Conservation (phyloP, 2,329 filamentous ascomycete genomes). For the Cladosporium sp. region DNA sequence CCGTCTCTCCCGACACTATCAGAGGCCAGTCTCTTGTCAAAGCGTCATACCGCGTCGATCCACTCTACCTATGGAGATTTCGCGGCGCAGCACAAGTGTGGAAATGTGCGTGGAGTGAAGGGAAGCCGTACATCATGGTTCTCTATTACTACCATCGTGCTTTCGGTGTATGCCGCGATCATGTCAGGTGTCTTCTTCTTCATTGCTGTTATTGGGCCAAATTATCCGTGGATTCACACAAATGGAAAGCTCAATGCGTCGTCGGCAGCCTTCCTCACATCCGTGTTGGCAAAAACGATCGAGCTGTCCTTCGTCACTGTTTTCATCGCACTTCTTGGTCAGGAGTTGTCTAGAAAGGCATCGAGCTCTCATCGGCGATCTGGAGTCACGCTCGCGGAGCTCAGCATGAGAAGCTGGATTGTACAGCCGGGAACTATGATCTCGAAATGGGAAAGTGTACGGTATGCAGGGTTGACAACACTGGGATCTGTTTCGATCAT, state of each 20-base stretch:
- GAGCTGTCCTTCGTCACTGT: conserved; percentile 75
- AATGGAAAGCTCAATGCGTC: conserved; percentile 52
- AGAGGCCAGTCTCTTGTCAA: conserved; percentile 1
- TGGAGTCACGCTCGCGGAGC: conserved; percentile 69
- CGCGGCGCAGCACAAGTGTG: conserved; percentile 6
- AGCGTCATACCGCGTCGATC: neutral
- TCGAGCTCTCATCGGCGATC: conserved; percentile 47
- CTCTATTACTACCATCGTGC: conserved; percentile 34
- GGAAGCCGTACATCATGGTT: conserved; percentile 40
- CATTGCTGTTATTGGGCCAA: conserved; percentile 57
- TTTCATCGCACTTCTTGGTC: conserved; percentile 69
- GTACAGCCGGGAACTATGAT: conserved; percentile 59
- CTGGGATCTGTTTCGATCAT: conserved; percentile 61
- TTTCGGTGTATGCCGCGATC: conserved; percentile 59
- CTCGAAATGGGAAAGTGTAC: conserved; percentile 61
- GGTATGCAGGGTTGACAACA: conserved; percentile 58
- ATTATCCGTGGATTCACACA: conserved; percentile 54
- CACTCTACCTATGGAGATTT: conserved; percentile 9
- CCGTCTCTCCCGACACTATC: neutral
- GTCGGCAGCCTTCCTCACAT: conserved; percentile 63
- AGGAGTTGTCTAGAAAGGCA: conserved; percentile 66
- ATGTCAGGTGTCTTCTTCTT: conserved; percentile 63
- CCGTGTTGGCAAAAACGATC: conserved; percentile 68
- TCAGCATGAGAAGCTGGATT: conserved; percentile 71
- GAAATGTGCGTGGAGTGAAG: neutral